Evolutionary conservation across 768 basidiomycete genomes (phyloP), one percentile per base, ranked within the genome.

Genomic region (Suillus tomentosus): DNA sequence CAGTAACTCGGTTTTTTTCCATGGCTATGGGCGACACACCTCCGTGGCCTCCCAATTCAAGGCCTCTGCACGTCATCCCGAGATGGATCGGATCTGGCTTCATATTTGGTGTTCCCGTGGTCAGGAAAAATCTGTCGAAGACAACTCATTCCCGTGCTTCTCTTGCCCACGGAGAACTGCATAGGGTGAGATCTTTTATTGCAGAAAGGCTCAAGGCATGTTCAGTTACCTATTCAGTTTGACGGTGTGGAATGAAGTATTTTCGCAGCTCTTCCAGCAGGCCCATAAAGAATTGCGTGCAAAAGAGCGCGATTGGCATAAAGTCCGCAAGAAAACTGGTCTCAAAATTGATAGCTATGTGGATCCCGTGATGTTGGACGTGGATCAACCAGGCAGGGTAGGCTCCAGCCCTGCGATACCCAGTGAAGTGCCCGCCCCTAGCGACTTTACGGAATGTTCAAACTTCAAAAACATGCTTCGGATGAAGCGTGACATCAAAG

Each of bases 91-190:
- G 45, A 27, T 67, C 71, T 39, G 73, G 73, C 22, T 80, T 76
- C 60, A 61, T 78, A 36, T 73, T 78, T 45, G 74, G 72, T 3
- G 73, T 79, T 59, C 78, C 79, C 9, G 65, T 73, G n/a, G 58
- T 71, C 31, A 65, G 64, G 24, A 66, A 54, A 24, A 55, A 64
- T 24, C 39, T 65, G 24, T 31, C 39, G 11, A 63, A 63, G 24
- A 63, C 62, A 3, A 40, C 39, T 57, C 64, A 51, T 54, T 31
- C 40, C 42, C 64, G 63, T 39, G 42, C 37, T 45, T 57, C n/a
- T 27, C 42, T 47, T 24, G 64, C 48, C 15, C 10, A 42, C 22
- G 64, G 64, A 19, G 64, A 65, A 31, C 24, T 65, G 51, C 65
- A 65, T 2, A 48, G 64, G 22, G n/a, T 65, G n/a, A 64, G 53